Evolutionary conservation across 1,139 yeast species (phyloP).

Genomic region (Yamadazyma spencermartinsiae): DNA sequence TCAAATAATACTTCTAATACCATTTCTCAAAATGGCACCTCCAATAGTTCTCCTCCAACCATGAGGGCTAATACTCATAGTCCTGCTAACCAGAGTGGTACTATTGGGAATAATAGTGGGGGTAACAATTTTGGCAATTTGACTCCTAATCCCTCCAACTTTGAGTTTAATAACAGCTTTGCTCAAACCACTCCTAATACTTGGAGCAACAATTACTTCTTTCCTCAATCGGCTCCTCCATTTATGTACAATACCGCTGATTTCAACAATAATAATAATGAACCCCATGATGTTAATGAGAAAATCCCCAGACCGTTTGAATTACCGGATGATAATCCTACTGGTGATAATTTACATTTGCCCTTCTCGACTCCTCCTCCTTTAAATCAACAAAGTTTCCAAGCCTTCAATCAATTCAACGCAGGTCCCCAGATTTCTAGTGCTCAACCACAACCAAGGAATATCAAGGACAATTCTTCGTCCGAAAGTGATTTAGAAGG

Average conservation of each 20-base stretch:
- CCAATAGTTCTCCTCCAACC: not conserved
- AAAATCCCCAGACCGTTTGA: slow-evolving; percentile 34
- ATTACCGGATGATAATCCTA: slow-evolving; percentile 29
- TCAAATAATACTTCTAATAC: not conserved
- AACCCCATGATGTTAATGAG: slow-evolving; percentile 11
- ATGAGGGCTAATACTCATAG: not conserved
- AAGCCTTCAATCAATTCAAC: slow-evolving; percentile 2
- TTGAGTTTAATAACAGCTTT: slow-evolving; percentile 12
- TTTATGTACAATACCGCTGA: slow-evolving; percentile 22
- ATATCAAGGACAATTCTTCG: slow-evolving; percentile 11
- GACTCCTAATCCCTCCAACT: slow-evolving; percentile 34
- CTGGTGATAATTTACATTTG: slow-evolving; percentile 17
- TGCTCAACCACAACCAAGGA: not conserved
- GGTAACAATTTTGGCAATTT: slow-evolving; percentile 21
- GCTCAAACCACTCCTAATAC: slow-evolving; percentile 24
- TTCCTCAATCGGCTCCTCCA: slow-evolving; percentile 42
- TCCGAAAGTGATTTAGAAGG: slow-evolving; percentile 18
- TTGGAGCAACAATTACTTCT: slow-evolving; percentile 28
- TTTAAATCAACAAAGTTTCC: slow-evolving; percentile 13
- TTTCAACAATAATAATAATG: slow-evolving; percentile 8
- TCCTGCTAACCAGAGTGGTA: not conserved
- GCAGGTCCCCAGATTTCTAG: slow-evolving; percentile 1
- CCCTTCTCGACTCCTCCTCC: slow-evolving; percentile 30
- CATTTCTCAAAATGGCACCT: not conserved
- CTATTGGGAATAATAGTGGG: not conserved